Conservation (phyloP, 495 filamentous ascomycete species). For the Penicillium crystallinum region DNA sequence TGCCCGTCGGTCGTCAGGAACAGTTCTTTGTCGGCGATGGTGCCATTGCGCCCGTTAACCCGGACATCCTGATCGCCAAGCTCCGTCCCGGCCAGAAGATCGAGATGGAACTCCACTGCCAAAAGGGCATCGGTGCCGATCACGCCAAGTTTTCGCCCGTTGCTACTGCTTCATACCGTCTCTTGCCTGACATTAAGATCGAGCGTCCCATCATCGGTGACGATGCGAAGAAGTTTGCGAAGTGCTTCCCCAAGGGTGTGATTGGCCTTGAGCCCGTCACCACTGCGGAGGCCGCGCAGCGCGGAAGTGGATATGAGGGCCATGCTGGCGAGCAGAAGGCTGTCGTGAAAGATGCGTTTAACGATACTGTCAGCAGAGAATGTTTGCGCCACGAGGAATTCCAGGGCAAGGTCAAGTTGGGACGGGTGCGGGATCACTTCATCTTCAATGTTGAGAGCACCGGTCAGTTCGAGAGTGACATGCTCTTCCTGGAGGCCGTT, state of each 20-base stretch:
- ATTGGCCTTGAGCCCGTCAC: conserved; percentile 74
- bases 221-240: conserved; percentile 83
- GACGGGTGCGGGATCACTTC: conserved; percentile 87
- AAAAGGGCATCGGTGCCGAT: conserved; percentile 90
- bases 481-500: conserved; percentile 83
- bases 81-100: conserved; percentile 87
- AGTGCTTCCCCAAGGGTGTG: conserved; percentile 87
- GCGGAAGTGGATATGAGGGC: conserved; percentile 65
- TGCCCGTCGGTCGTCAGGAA: conserved; percentile 66
- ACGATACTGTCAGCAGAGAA: conserved; percentile 91
- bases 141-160: conserved; percentile 98
- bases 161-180: conserved; percentile 85
- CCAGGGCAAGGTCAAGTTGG: conserved; percentile 88
- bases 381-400: conserved; percentile 90
- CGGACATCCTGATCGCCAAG: conserved; percentile 92
- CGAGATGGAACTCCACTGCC: conserved; percentile 74
- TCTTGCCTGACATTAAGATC: conserved; percentile 84
- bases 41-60: conserved; percentile 70
- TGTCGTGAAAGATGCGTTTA: conserved; percentile 73
- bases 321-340: conserved; percentile 73
- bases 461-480: conserved; percentile 86
- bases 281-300: conserved; percentile 53
- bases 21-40: conserved; percentile 61
- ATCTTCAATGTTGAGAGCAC: conserved; percentile 95
- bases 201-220: conserved; percentile 71